A percentile compares a stretch with the other conserved stretches of the same genome.
Conservation (phyloP, 495 filamentous ascomycete genomes). For the Poronia punctata region DNA sequence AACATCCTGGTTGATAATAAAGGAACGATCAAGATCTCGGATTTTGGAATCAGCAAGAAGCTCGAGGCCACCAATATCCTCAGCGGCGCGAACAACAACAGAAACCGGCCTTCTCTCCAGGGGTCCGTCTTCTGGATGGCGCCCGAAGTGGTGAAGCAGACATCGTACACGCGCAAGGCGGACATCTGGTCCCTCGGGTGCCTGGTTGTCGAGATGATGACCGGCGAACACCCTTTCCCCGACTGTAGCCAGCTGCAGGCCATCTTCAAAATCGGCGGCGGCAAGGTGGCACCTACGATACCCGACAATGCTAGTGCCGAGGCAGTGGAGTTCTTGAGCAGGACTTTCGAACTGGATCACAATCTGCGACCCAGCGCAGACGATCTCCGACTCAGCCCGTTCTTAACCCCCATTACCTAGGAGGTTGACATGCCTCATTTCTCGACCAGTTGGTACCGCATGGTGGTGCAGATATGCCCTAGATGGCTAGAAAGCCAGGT, state of each 20-base stretch:
- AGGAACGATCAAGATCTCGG: conserved; percentile 97
- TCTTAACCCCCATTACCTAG: conserved; percentile 59
- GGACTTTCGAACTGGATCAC: conserved; percentile 94
- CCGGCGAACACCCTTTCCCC: conserved; percentile 90
- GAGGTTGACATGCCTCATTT: conserved; percentile 12
- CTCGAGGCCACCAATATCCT: conserved; percentile 70
- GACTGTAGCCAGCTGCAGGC: conserved; percentile 96
- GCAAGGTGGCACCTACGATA: conserved; percentile 80
- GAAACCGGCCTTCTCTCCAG: conserved; percentile 85
- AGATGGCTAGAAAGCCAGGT: conserved; percentile 5
- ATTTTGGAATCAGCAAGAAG: conserved; percentile 98
- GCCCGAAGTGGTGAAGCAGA: conserved; percentile 95
- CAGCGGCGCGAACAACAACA: conserved; percentile 48
- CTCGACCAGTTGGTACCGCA: conserved; percentile 8
- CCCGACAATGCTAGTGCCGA: conserved; percentile 81
- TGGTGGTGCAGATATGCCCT: conserved; percentile 2
- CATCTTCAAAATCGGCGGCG: conserved; percentile 95
- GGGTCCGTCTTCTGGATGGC: conserved; percentile 99
- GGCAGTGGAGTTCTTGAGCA: conserved; percentile 73
- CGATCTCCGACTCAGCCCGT: conserved; percentile 74
- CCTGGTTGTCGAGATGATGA: conserved; percentile 98
- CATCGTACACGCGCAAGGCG: conserved; percentile 96
- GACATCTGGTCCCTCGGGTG: conserved; percentile 99
- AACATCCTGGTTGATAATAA: conserved; percentile 99
- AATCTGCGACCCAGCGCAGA: conserved; percentile 86